Evolutionary conservation across 345 rosid genomes (phyloP).

Genomic region (Brassica napus): DNA sequence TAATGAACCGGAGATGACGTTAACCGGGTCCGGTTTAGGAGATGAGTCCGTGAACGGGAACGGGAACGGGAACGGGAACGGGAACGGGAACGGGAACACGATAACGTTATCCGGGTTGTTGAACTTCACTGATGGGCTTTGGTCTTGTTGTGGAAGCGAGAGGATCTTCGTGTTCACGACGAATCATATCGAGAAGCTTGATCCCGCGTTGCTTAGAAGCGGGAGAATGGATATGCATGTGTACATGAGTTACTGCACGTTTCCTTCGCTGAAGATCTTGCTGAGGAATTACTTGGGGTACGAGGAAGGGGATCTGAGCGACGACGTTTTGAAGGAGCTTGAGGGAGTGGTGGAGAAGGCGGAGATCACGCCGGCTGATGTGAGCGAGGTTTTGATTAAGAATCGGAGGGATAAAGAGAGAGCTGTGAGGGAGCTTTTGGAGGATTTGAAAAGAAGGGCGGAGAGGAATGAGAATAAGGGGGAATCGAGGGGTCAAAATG

Average conservation of each 20-base stretch:
- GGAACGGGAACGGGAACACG: background rate
- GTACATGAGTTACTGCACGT: constrained; percentile 25
- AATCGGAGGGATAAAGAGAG: constrained; percentile 21
- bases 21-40: constrained; percentile 21
- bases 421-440: constrained; percentile 23
- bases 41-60: background rate
- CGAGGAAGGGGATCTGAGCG: constrained; percentile 36
- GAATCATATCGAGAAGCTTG: constrained; percentile 34
- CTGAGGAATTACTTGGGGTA: constrained; percentile 31
- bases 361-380: constrained; percentile 36
- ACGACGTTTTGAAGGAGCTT: constrained; percentile 39
- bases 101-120: constrained; percentile 27
- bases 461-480: constrained; percentile 11
- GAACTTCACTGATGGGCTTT: constrained; percentile 35
- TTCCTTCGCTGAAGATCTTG: constrained; percentile 27
- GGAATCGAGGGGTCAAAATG: background rate
- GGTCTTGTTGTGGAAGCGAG: constrained; percentile 36
- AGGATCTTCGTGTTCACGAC: constrained; percentile 37
- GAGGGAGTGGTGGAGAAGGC: constrained; percentile 45
- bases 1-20: background rate
- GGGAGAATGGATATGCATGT: constrained; percentile 37
- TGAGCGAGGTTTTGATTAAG: constrained; percentile 33
- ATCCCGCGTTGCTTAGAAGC: constrained; percentile 34
- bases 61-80: background rate
- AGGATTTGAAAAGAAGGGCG: constrained; percentile 7